Base-by-base conservation (phyloP, 108 stramenopile species). In the Nitzschia palea region DNA sequence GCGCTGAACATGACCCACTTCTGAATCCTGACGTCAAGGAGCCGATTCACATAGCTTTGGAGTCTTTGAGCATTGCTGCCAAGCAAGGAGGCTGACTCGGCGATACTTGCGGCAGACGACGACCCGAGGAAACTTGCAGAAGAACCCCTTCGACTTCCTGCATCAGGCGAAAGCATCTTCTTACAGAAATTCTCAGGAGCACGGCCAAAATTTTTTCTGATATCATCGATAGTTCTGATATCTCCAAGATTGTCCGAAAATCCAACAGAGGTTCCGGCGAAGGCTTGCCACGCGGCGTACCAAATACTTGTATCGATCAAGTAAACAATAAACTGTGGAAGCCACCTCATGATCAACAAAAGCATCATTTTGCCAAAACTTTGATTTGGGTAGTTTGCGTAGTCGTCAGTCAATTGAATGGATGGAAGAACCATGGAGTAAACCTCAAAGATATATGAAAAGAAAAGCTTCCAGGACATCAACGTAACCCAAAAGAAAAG, bases 1-100 rank as follows among this genome's bases (percentile, higher is more conserved):
- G 95, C 88, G 56, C 94, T 94, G 70, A 99, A 97, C 84, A 96
- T 91, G 2, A 92, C 94, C 98, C 98, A 99, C 76, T 96, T 96
- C 65, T 95, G 95, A 63, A 95, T 97, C 30, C 96, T 80, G 28
- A 97, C 91, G 73, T 96, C 96, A 40, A 97, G 76, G 52, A 96
- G 81, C 22, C 91, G 78, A 50, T 91, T 96, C n/a, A 93, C 89
- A 68, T 89, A 89, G 35, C 87, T 89, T 57, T 89, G 92, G 20
- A 94, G 71, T 74, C 83, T 79, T 55, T 89, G 91, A 9, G 86
- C 76, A 65, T 89, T 84, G 53, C 52, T 72, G 9, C 86, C 91
- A 33, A 92, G 79, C 51, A 96, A 74, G 0, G 84, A 81, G n/a
- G 84, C 71, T 10, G 84, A 81, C 59, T 93, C 86, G 25, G 43